Base-by-base conservation (phyloP, 164 flowering plant genomes). In the Magnolia sinica region DNA sequence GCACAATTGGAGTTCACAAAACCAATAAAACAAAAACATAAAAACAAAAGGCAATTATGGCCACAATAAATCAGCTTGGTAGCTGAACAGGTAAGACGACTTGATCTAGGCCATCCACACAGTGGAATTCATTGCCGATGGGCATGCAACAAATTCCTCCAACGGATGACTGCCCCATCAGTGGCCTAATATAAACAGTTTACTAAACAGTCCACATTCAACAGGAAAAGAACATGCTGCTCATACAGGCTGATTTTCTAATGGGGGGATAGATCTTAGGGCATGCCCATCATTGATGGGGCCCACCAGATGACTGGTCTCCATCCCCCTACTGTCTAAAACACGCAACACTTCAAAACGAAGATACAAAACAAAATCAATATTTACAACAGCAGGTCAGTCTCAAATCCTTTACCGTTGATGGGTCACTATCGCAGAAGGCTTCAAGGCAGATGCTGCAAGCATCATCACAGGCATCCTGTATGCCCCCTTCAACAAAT, bases 361-460 rank as follows among this genome's bases (percentile, higher is more conserved):
- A 70, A 55, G 24, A 45, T 49, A n/a, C 8, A 23, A 19, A 20
- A 9, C 22, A 49, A 71, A 18, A 18, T n/a, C 27, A 13, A 24
- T 6, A 52, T 1, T 70, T 11, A 31, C 7, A 7, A 23, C 7
- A 67, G 55, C 68, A 7, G 8, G 5, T 63, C 20, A 72, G 31
- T 8, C 63, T 50, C 45, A 70, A 76, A 16, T 18, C 37, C 45
- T 58, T 71, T 82, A 96, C 99, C 82, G 97, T 88, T 7, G 97
- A 89, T 67, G 98, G 98, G 81, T 94, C 95, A 74, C 90, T 90
- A 19, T 93, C 97, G 76, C 87, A 84, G 81, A 92, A 94, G 27
- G 68, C 89, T 76, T 96, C 99, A 19, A 96, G 96, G 83, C 99
- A 96, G 76, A 96, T 96, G 86, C 99, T 96, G 81, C 99, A 96